Evolutionary conservation across 306 rosid genomes (phyloP), one percentile per base, ranked within the genome.

Genomic region (Pyrus bretschneideri): DNA sequence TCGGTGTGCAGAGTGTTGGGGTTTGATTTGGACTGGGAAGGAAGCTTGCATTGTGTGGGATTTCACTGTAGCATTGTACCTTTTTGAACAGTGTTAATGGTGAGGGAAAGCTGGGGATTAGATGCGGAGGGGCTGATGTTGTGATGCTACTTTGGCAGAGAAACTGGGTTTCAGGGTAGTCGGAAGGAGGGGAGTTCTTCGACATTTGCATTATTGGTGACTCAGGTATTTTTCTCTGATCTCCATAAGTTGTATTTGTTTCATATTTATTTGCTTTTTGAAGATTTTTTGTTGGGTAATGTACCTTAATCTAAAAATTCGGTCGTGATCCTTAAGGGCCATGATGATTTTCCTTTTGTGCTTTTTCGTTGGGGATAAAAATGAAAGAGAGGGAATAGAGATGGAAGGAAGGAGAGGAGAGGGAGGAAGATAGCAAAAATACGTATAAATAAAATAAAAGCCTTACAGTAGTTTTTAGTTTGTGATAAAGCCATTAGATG

Each of bases 181-280:
- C 52, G 11, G 61, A 71, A 73, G 80, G 80, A 46, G 83, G 89
- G 83, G 86, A 86, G 80, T 78, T 81, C 87, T 86, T 87, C 76
- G 84, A 82, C 90, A 85, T 89, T 85, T 86, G 91, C 91, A 78
- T 77, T 18, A 18, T 61, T 21, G 62, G 78, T 19, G 2, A 49
- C 21, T 49, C 69, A 74, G 83, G 85, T 86, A 65, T 27, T 25
- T 81, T 54, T 80, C 54, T 33, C 64, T 75, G 52, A 67, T 76
- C 63, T 65, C n/a, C 15, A 21, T 57, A 9, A 40, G 46, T 4
- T 74, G 59, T 46, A 51, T n/a, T 70, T 72, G 45, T 72, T 33
- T 23, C 42, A 2, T 35, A 35, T 40, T 35, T 30, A 25, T 27
- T 25, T 9, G 22, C 15, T 57, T 73, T 70, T 60, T 46, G 40